Evolutionary conservation across 352 stramenopile species (phyloP).

Genomic region (Globisporangium mamillatum): DNA sequence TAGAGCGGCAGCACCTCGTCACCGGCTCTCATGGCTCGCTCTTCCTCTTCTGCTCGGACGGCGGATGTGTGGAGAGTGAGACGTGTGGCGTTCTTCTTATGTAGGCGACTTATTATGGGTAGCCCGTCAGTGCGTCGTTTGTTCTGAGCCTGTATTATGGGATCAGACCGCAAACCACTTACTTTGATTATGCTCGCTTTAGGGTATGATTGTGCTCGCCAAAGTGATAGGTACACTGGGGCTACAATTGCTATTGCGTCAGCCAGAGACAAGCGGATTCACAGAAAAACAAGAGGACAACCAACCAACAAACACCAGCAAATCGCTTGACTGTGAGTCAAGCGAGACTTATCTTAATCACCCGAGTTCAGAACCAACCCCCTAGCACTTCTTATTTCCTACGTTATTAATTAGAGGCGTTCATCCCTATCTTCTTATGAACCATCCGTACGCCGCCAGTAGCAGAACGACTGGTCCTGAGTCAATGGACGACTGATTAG

Average conservation of each 20-base stretch:
- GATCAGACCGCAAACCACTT: background rate
- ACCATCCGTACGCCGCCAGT: too few relatives aligned
- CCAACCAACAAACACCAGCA: background rate
- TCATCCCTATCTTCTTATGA: too few relatives aligned
- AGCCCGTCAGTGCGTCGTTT: background rate
- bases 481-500: background rate
- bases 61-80: background rate
- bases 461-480: background rate
- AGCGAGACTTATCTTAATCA: too few relatives aligned
- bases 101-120: background rate
- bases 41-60: background rate
- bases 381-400: too few relatives aligned
- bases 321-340: too few relatives aligned
- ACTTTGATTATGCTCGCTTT: background rate
- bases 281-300: background rate
- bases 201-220: background rate
- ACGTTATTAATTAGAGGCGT: too few relatives aligned
- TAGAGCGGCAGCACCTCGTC: constrained; percentile 8
- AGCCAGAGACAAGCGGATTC: background rate
- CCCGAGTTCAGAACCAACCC: too few relatives aligned
- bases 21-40: constrained; percentile 1
- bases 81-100: constrained; percentile 1
- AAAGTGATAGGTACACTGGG: constrained; percentile 3
- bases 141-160: too few relatives aligned
- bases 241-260: too few relatives aligned